Conservation (phyloP, 2,329 filamentous ascomycete genomes). For the Nothomitra cinnamomea region DNA sequence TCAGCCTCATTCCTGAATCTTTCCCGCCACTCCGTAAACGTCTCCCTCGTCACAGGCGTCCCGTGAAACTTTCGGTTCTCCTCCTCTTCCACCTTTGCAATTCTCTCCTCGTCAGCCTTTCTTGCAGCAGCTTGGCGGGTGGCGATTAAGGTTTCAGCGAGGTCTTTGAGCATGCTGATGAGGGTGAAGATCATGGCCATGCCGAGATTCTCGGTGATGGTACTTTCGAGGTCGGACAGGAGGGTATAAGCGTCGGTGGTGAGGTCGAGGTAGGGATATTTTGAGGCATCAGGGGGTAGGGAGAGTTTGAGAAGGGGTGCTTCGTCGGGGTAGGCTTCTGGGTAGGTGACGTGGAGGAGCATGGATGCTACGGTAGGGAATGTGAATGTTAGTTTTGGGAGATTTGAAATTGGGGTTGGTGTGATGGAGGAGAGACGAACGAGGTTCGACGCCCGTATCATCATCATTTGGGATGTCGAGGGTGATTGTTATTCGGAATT, state of each 20-base stretch:
- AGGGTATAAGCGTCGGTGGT: constrained; percentile 62
- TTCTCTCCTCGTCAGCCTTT: constrained; percentile 33
- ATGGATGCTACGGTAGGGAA: constrained; percentile 36
- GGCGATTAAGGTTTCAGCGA: constrained; percentile 67
- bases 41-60: constrained; percentile 70
- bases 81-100: constrained; percentile 55
- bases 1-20: constrained; percentile 66
- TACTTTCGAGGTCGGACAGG: constrained; percentile 51
- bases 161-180: constrained; percentile 73
- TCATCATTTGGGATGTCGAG: constrained; percentile 59
- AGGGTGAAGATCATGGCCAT: constrained; percentile 97
- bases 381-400: background rate
- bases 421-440: constrained; percentile 16
- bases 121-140: constrained; percentile 51
- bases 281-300: constrained; percentile 43
- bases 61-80: constrained; percentile 97
- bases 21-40: constrained; percentile 68
- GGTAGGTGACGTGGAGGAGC: constrained; percentile 72
- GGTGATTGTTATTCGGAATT: constrained; percentile 73
- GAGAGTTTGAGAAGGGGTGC: constrained; percentile 69
- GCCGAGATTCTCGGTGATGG: constrained; percentile 80
- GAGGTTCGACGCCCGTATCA: constrained; percentile 43
- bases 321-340: constrained; percentile 78
- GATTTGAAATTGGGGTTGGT: background rate
- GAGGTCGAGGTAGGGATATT: constrained; percentile 60